Evolutionary conservation across 768 basidiomycete genomes (phyloP).

Genomic region (Phlegmacium glaucopus): DNA sequence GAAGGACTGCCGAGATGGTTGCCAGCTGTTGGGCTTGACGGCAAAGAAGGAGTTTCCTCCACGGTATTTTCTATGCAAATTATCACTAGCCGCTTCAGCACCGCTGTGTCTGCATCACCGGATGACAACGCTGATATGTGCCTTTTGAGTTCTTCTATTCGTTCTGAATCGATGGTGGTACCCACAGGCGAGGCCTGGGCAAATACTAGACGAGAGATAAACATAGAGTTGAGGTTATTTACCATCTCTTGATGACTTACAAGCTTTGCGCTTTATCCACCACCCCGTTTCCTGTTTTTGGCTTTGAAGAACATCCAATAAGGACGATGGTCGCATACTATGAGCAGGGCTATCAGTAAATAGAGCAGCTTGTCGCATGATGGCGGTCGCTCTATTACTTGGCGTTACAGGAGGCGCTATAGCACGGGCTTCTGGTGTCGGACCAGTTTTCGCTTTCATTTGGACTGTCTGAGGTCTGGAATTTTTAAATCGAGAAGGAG

Average conservation of each 20-base stretch:
- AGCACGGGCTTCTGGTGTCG: conserved; percentile 31
- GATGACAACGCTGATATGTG: conserved; percentile 53
- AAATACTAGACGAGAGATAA: conserved; percentile 34
- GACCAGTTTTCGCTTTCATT: conserved; percentile 34
- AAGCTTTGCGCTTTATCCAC: conserved; percentile 76
- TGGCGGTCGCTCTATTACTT: conserved; percentile 47
- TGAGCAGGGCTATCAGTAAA: conserved; percentile 80
- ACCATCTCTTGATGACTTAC: conserved; percentile 40
- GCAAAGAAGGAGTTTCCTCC: conserved; percentile 43
- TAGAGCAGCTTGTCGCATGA: conserved; percentile 72
- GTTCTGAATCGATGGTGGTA: conserved; percentile 34
- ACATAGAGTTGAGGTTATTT: conserved; percentile 8
- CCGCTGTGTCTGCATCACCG: conserved; percentile 46
- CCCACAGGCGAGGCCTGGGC: conserved; percentile 46
- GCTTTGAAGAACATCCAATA: conserved; percentile 68
- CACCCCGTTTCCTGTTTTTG: conserved; percentile 71
- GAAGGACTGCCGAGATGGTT: conserved; percentile 56
- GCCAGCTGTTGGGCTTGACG: conserved; percentile 45
- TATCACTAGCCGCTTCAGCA: conserved; percentile 63
- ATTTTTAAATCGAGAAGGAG: conserved; percentile 48
- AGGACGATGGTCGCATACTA: conserved; percentile 46
- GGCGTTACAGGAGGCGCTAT: conserved; percentile 59
- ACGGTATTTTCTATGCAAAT: conserved; percentile 61
- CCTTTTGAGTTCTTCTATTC: conserved; percentile 47
- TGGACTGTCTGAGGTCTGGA: conserved; percentile 34